Evolutionary conservation across 1,139 yeast genomes (phyloP).

Genomic region (Lodderomyces pseudojiufengensis): DNA sequence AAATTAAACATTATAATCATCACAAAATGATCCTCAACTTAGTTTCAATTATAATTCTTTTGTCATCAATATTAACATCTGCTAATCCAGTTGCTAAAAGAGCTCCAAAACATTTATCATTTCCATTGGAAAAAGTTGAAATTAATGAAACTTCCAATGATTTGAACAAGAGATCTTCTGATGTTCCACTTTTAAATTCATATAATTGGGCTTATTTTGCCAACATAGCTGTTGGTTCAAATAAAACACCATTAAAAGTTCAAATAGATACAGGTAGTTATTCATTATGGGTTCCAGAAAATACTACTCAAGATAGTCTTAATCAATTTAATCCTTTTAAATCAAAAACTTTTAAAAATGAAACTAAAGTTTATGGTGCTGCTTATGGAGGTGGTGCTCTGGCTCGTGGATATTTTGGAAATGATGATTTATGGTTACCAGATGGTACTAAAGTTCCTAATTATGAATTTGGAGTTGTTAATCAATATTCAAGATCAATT

Average conservation of each 20-base stretch:
- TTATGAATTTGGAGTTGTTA: not conserved
- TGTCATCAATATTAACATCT: no score
- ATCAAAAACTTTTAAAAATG: conserved; percentile 1
- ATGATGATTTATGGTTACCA: conserved; percentile 1
- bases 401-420: not conserved
- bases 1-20: no score
- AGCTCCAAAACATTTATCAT: not conserved
- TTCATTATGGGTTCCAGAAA: not conserved
- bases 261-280: not conserved
- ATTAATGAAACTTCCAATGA: no score
- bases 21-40: no score
- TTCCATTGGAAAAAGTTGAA: not conserved
- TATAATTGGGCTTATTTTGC: not conserved
- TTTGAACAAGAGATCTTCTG: no score
- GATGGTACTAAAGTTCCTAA: not conserved
- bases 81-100: not conserved
- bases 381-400: not conserved
- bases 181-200: not conserved
- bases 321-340: not conserved
- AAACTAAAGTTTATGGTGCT: not conserved
- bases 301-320: not conserved
- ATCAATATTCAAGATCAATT: no score
- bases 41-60: no score
- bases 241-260: not conserved
- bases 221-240: not conserved